A percentile compares a stretch with the other conserved stretches of the same genome.
Conservation (phyloP, 352 stramenopile species). For the Phytophthora capsici region DNA sequence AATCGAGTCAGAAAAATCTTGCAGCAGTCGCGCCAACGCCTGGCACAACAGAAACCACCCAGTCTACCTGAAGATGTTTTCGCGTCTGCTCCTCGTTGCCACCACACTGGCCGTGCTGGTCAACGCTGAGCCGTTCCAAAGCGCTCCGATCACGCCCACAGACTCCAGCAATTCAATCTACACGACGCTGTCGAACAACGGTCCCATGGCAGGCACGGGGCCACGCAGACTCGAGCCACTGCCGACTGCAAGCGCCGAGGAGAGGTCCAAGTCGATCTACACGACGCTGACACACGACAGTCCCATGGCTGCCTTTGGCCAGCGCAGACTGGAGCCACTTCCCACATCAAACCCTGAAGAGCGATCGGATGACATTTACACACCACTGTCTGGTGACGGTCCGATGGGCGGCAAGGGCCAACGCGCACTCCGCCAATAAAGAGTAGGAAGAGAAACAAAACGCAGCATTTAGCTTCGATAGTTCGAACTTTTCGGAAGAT, state of each 20-base stretch:
- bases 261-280: slow-evolving; percentile 41
- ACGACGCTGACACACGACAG: slow-evolving; percentile 36
- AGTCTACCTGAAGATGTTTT: slow-evolving; percentile 16
- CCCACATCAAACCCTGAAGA: slow-evolving; percentile 19
- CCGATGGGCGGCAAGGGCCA: slow-evolving; percentile 35
- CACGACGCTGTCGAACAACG: slow-evolving; percentile 37
- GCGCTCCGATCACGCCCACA: slow-evolving; percentile 12
- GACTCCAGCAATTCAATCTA: slow-evolving; percentile 22
- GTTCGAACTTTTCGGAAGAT: background rate
- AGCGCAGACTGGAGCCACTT: slow-evolving; percentile 10
- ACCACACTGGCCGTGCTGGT: slow-evolving; percentile 4
- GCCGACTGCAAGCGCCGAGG: slow-evolving; percentile 28
- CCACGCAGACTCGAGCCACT: slow-evolving; percentile 13
- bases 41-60: slow-evolving; percentile 9
- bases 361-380: slow-evolving; percentile 43
- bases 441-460: background rate
- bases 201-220: slow-evolving; percentile 40
- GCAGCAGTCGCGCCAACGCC: slow-evolving; percentile 3
- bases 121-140: slow-evolving; percentile 17
- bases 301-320: slow-evolving; percentile 38
- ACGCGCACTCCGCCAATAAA: slow-evolving; percentile 28
- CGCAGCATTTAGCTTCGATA: background rate
- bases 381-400: slow-evolving; percentile 33
- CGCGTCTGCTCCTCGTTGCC: slow-evolving; percentile 9
- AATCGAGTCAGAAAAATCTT: background rate